Base-by-base conservation (phyloP, 768 basidiomycete genomes). In the Amanita rubescens region DNA sequence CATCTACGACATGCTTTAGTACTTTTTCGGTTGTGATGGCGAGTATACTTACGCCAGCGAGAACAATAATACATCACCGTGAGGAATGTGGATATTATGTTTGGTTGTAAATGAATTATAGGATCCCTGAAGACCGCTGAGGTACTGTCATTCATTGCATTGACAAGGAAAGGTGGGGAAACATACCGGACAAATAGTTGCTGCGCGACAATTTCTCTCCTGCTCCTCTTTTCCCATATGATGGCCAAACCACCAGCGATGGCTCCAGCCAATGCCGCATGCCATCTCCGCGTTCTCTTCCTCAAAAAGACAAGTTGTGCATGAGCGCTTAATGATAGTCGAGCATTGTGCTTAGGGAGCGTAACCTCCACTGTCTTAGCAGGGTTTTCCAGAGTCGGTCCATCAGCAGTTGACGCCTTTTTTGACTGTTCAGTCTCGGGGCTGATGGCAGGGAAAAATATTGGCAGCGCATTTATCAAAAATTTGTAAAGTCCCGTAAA, bases 141-240 rank as follows among this genome's bases (percentile, higher is more conserved):
- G 47, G 27, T 51, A 20, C 41, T 32, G 32, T 17, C 19, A 46
- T 24, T 37, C 5, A 51, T 49, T 17, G n/a, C 9, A 12, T 35
- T 2, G 9, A 24, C 7, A 7, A 11, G 5, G 54, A n/a, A 22
- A 9, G 10, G 3, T 8, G 4, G 2, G 11, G 48, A 47, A 25
- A 71, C 82, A 47, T 53, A 84, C 90, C 92, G 81, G 49, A 95
- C 92, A 69, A 95, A 90, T 60, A 94, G 64, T 67, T 94, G 93
- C 61, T 94, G 91, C 0, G 87, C 87, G 57, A 94, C 87, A 15
- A 79, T 77, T 14, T 74, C 68, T 53, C 89, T 72, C 33, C 87
- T 67, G 2, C 76, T 75, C 56, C 71, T 74, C 64, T 81, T 90
- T 71, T 94, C 92, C 65, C 85, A 90, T 63, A 85, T 73, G 39